phyloP scores from a whole-genome alignment of 495 filamentous ascomycete genomes.

The Neurospora sp. region DNA sequence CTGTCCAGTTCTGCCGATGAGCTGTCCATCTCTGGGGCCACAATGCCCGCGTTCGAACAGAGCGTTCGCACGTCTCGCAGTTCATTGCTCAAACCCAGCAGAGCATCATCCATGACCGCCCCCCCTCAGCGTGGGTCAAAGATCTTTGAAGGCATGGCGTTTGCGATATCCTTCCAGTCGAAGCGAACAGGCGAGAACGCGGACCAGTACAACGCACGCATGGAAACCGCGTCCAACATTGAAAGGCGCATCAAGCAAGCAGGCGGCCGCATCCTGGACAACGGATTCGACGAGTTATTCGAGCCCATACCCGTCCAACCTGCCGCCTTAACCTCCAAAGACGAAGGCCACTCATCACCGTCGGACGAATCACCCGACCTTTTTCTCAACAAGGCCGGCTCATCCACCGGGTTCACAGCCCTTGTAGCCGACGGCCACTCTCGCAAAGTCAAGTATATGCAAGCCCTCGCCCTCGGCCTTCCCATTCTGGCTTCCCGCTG shows the following conservation, averaged over 20 bases:
- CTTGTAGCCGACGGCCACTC: slow-evolving; percentile 82
- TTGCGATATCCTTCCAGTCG: slow-evolving; percentile 60
- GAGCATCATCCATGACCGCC: not conserved
- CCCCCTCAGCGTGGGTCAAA: slow-evolving; percentile 8
- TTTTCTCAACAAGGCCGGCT: slow-evolving; percentile 32
- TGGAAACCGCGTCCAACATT: slow-evolving; percentile 28
- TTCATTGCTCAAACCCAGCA: slow-evolving; percentile 5
- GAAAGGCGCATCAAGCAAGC: slow-evolving; percentile 41
- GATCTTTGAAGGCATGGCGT: slow-evolving; percentile 68
- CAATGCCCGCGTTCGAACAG: slow-evolving; percentile 22
- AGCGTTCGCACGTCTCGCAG: slow-evolving; percentile 18
- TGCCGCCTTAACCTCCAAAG: slow-evolving; percentile 5
- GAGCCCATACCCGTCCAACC: slow-evolving; percentile 33
- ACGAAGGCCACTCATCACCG: not conserved
- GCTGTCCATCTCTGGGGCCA: slow-evolving; percentile 19
- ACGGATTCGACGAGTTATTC: slow-evolving; percentile 82
- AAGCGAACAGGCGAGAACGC: slow-evolving; percentile 41
- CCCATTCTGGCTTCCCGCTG: slow-evolving; percentile 76
- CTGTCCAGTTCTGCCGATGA: slow-evolving; percentile 32
- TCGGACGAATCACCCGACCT: slow-evolving; percentile 17
- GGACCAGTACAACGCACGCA: slow-evolving; percentile 39
- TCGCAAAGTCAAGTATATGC: slow-evolving; percentile 87
- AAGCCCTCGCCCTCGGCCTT: slow-evolving; percentile 82
- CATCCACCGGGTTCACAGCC: slow-evolving; percentile 62
- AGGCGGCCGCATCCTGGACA: slow-evolving; percentile 62